Base-by-base conservation (phyloP, 1,284 basidiomycete species). In the Malassezia slooffiae region DNA sequence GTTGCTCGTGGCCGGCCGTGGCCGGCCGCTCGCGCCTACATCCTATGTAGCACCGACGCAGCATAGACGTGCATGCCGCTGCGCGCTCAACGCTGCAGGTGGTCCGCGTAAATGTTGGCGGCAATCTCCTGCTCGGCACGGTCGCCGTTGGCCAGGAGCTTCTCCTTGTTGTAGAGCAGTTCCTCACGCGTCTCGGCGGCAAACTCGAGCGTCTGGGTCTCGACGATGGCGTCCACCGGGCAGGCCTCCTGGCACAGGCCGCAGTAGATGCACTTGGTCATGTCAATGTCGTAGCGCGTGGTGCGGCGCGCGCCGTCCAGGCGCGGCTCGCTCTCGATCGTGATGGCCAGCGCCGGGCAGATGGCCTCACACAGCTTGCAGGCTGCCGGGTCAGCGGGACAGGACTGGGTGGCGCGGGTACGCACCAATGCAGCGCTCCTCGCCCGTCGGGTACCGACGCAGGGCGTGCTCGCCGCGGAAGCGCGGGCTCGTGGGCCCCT, bases 341-440 rank as follows among this genome's bases (percentile, higher is more conserved):
- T 97, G 71, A 99, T 99, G 15, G 93, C 93, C 72, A 96, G 93
- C 20, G 93, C 93, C 32, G 93, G 91, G 73, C 91, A 99, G 63
- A 99, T 97, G 34, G 93, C 91, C 72, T 99, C 93, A 70, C 93
- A 99, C 20, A 99, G 80, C 73, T 97, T 97, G 76, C 93, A 99
- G 29, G 93, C n/a, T n/a, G n/a, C 90, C 19, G n/a, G 27, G 15
- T 19, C 19, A 10, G 22, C 21, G 15, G 22, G 24, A 32, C 34
- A 5, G 41, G 16, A 31, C 22, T 23, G 32, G 15, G 16, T 19
- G 31, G 20, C 54, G n/a, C n/a, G n/a, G n/a, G n/a, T n/a, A n/a
- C n/a, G n/a, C n/a, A n/a, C n/a, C n/a, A 40, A 99, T 99, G 74
- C 93, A 99, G 42, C 93, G 80, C 73, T 99, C 93, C 75, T 99